Conservation (phyloP, 257 asterid genomes). For the Fraxinus cuspidata region DNA sequence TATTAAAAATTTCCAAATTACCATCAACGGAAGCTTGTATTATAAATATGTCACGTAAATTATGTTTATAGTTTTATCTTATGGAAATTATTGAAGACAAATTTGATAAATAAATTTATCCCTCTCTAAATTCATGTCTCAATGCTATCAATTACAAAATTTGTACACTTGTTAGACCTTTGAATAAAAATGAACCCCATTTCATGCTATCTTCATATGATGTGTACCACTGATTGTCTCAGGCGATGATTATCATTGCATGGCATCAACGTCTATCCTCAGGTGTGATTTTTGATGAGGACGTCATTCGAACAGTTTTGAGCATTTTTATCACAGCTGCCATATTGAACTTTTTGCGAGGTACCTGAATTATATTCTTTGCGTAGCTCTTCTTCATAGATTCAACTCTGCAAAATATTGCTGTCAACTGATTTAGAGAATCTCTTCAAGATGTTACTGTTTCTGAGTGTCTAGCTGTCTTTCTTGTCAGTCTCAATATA, state of each 20-base stretch:
- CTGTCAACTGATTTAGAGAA: background rate
- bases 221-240: conserved; percentile 24
- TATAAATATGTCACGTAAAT: background rate
- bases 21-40: background rate
- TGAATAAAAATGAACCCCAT: background rate
- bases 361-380: conserved; percentile 38
- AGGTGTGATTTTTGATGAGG: conserved; percentile 57
- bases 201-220: conserved; percentile 1
- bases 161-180: background rate
- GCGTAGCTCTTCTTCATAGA: background rate
- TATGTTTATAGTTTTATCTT: background rate
- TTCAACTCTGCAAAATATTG: background rate
- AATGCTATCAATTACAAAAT: background rate
- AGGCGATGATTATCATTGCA: conserved; percentile 96
- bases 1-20: background rate
- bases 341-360: conserved; percentile 76
- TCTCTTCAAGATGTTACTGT: background rate
- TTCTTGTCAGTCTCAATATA: conserved; percentile 15
- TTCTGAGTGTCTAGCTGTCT: conserved; percentile 9
- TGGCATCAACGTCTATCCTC: conserved; percentile 77
- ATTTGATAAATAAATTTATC: background rate
- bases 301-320: conserved; percentile 65
- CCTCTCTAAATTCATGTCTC: background rate
- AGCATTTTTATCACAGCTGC: conserved; percentile 98
- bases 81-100: background rate